These are phyloP conservation scores for Xylaria castorea DNA, from an alignment of 495 filamentous ascomycete species.

Conservation along the genomic window DNA sequence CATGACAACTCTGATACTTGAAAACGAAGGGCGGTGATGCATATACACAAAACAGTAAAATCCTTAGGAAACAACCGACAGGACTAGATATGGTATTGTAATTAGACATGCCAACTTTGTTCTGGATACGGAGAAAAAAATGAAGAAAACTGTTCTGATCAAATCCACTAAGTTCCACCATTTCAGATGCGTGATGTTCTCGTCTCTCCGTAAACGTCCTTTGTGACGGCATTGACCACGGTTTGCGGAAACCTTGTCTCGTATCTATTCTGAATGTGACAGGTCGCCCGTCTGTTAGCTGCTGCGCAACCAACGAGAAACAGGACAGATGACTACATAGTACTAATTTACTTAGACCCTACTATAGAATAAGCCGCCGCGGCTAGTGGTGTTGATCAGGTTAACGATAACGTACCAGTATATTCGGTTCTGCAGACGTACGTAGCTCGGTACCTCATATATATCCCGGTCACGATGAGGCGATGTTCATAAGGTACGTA, in stretches of 20 bases:
- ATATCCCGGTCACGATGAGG: conserved; percentile 19
- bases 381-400: conserved; percentile 13
- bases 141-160: conserved; percentile 8
- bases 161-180: neutral
- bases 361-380: conserved; percentile 8
- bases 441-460: neutral
- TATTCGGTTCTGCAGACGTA: neutral
- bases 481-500: conserved; percentile 10
- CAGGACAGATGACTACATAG: neutral
- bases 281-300: neutral
- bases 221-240: neutral
- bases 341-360: neutral
- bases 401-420: neutral
- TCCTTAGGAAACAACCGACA: conserved; percentile 22
- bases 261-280: neutral
- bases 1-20: conserved; percentile 18
- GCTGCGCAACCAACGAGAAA: neutral
- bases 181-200: neutral
- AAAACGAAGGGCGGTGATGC: neutral
- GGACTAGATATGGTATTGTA: neutral
- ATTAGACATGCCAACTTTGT: neutral
- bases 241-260: neutral
- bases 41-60: conserved; percentile 24
- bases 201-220: neutral
- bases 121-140: conserved; percentile 16